Base-by-base conservation (phyloP, 2,329 filamentous ascomycete species). In the Magnaporthiopsis incrustans region DNA sequence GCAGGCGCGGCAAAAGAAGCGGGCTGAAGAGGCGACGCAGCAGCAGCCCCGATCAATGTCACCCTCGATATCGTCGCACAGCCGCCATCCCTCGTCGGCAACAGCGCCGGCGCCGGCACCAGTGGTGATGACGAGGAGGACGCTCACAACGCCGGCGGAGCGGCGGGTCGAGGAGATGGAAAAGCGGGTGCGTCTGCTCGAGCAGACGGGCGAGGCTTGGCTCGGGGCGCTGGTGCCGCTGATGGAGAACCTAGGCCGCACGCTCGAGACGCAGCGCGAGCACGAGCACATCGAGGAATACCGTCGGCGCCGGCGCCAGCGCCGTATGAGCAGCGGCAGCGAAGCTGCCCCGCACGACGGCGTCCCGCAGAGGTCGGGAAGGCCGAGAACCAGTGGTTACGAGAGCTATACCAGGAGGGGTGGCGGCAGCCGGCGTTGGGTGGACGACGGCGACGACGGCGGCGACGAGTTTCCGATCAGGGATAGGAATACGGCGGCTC, bases 161-260 rank as follows among this genome's bases (percentile, higher is more conserved):
- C 53, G 33, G 56, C 32, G 53, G 53, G 61, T 63, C 8, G 56
- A 38, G 56, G 61, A 63, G 27, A 63, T 63, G 61, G 61, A 63
- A 33, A 30, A 22, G 33, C 61, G 61, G 30, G 61, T 63, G n/a
- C 57, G 33, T 12, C 53, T 58, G 56, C 60, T 61, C 38, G 61
- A 63, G 56, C 61, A 35, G 14, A 63, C 27, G 27, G 61, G 61
- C 25, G 61, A 63, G 53, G 61, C 56, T 10, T 63, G 61, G 61
- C 56, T 63, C 22, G 61, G 53, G 11, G 53, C 61, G 18, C 53
- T 63, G 56, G 56, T 59, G 32, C 61, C 61, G n/a, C 56, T 63
- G 27, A 53, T 63, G n/a, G 32, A 57, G 15, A 59, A 30, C n/a
- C 56, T 63, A 2, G 57, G 57, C 56, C 56, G 33, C 26, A 63